Conservation (phyloP, 768 basidiomycete species). For the Cystobasidium onofrii region DNA sequence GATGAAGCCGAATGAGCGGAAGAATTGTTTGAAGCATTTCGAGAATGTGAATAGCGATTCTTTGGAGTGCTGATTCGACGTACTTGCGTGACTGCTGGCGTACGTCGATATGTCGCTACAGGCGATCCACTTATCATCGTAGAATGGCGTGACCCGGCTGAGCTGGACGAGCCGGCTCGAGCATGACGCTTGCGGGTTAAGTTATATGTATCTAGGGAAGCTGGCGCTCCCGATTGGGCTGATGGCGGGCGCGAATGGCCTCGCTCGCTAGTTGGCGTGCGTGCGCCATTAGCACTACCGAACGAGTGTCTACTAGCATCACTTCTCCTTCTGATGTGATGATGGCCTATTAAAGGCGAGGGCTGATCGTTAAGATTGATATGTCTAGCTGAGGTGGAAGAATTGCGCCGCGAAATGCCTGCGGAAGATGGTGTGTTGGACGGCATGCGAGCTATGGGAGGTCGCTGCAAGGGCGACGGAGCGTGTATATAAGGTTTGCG, state of each 20-base stretch:
- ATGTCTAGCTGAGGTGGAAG: constrained; percentile 36
- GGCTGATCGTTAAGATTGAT: constrained; percentile 1
- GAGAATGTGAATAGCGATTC: constrained; percentile 18
- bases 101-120: constrained; percentile 35
- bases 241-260: constrained; percentile 35
- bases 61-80: constrained; percentile 32
- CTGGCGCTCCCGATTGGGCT: constrained; percentile 29
- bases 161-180: constrained; percentile 32
- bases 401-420: constrained; percentile 31
- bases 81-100: constrained; percentile 39
- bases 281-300: constrained; percentile 55
- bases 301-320: constrained; percentile 62
- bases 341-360: constrained; percentile 30
- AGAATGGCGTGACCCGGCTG: constrained; percentile 19
- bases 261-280: constrained; percentile 31
- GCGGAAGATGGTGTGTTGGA: constrained; percentile 34
- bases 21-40: constrained; percentile 20
- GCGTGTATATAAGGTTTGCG: constrained; percentile 37
- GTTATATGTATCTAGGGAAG: background rate
- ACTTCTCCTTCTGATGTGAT: constrained; percentile 49
- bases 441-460: constrained; percentile 36
- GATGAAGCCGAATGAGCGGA: constrained; percentile 16
- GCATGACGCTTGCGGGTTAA: constrained; percentile 27
- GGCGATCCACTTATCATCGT: constrained; percentile 9
- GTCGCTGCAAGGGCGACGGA: constrained; percentile 39